Evolutionary conservation across 2,329 filamentous ascomycete genomes (phyloP), one percentile per base, ranked within the genome.

Genomic region (Aspergillus bombycis): DNA sequence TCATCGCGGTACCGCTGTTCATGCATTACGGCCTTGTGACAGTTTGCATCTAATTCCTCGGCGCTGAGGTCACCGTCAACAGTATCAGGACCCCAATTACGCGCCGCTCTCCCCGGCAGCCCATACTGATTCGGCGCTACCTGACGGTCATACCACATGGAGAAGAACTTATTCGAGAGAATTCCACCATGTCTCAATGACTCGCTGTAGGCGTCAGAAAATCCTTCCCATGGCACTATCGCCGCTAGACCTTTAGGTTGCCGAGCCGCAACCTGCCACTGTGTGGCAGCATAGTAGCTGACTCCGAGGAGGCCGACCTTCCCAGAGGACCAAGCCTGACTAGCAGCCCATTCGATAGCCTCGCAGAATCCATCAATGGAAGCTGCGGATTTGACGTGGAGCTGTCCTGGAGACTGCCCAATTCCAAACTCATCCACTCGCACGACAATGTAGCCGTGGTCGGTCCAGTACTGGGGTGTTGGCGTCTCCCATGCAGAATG

Each of bases 401-500:
- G 8, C 19, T 9, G 7, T 2, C 38, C 38, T 19, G 38, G 38
- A 8, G 38, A 41, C 19, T 41, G 38, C 3, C 38, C 38, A 0
- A 80, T 65, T 1, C 83, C 82, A 4, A 77, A 71, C 71, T 85
- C 83, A 63, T 85, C 83, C 0, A 79, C 84, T 0, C 85, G 80
- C 21, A 87, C 81, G 0, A 87, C 73, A 1, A 78, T 83, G 61
- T 87, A 86, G 9, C 83, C 84, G 14, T 84, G 74, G 0, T 64
- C 58, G 0, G 84, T 85, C 85, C 85, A 87, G 72, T 77, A 87
- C 2, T 73, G 77, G 0, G 85, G 85, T 57, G 85, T 82, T 0
- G 85, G 85, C 0, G 84, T 86, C 70, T 87, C 85, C 84, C 85
- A 87, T 5, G 83, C 81, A 0, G 84, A 85, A 69, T 86, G 82